These are phyloP conservation scores for Dryas integrifolia DNA, from an alignment of 331 rosid genomes.

Conservation along the genomic window DNA sequence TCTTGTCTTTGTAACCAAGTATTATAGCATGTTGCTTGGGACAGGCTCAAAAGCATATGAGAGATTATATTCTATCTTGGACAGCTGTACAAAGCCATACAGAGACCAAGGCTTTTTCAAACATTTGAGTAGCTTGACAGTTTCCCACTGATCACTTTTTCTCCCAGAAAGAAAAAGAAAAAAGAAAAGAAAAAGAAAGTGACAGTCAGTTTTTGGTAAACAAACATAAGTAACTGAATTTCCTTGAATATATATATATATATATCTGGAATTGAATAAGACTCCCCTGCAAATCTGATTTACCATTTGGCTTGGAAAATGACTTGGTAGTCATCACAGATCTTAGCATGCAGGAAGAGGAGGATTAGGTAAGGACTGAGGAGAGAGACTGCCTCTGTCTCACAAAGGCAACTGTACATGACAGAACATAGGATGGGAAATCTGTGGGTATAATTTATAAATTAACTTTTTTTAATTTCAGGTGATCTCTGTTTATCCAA, in stretches of 20 bases:
- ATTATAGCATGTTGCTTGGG: conserved; percentile 62
- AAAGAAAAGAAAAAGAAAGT: not conserved
- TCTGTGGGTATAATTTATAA: not conserved
- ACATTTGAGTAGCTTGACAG: conserved; percentile 73
- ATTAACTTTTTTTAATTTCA: too few relatives aligned
- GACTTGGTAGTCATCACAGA: conserved; percentile 26
- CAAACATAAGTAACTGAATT: conserved; percentile 30
- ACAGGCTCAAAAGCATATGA: conserved; percentile 50
- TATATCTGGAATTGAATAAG: conserved; percentile 31
- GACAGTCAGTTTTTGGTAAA: conserved; percentile 32
- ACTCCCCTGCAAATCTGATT: conserved; percentile 35
- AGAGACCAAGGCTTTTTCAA: conserved; percentile 19
- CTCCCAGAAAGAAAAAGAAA: conserved; percentile 17
- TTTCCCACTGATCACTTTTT: conserved; percentile 44
- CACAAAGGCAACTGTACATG: too few relatives aligned
- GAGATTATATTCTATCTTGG: conserved; percentile 15
- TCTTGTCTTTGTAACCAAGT: conserved; percentile 89
- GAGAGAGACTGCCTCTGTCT: not conserved
- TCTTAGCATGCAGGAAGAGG: conserved; percentile 29
- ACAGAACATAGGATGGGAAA: not conserved
- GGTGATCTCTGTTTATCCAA: too few relatives aligned
- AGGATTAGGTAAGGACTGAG: conserved; percentile 29
- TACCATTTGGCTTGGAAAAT: conserved; percentile 35
- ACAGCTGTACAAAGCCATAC: conserved; percentile 39
- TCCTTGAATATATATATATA: conserved; percentile 19